Conservation (phyloP, 768 basidiomycete genomes). For the Mrakia gelida region DNA sequence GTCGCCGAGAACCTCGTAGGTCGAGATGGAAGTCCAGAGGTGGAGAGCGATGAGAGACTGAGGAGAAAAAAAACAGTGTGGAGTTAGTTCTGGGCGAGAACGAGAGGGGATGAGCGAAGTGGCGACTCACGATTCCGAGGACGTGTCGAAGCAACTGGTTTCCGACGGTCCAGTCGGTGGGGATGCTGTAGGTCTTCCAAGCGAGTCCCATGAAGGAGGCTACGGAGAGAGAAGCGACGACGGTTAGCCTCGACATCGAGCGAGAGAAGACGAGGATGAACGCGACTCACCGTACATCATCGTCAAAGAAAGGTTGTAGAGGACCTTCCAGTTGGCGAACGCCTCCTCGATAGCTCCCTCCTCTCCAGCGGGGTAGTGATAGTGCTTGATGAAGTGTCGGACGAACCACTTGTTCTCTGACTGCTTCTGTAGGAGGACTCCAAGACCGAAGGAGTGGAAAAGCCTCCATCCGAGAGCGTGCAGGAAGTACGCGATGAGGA, state of each 20-base stretch:
- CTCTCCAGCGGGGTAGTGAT: conserved; percentile 64
- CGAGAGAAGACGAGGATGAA: too few species aligned
- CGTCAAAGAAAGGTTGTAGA: conserved; percentile 86
- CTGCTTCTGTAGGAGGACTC: conserved; percentile 76
- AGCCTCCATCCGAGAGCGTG: conserved; percentile 82
- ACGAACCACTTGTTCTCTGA: conserved; percentile 83
- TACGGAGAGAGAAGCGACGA: too few species aligned
- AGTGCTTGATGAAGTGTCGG: conserved; percentile 89
- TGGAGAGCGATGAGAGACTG: conserved; percentile 82
- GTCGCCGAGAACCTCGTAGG: conserved; percentile 85
- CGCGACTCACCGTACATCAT: conserved; percentile 65
- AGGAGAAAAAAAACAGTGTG: background rate
- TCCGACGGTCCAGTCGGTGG: conserved; percentile 79
- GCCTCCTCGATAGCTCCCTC: conserved; percentile 84
- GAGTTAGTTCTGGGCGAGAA: background rate
- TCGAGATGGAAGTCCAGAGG: conserved; percentile 83
- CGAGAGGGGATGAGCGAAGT: too few species aligned
- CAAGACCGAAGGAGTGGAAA: conserved; percentile 84
- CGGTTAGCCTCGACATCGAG: too few species aligned
- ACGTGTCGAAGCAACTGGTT: conserved; percentile 83
- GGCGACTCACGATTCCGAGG: conserved; percentile 66
- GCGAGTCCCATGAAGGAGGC: conserved; percentile 78
- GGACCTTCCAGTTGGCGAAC: conserved; percentile 88
- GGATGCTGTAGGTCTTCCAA: conserved; percentile 83
- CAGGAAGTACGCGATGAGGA: conserved; percentile 59